Percentiles rank a stretch among this genome's conserved stretches.
phyloP scores from a whole-genome alignment of 2,329 filamentous ascomycete genomes.

The Microdochium bolleyi region DNA sequence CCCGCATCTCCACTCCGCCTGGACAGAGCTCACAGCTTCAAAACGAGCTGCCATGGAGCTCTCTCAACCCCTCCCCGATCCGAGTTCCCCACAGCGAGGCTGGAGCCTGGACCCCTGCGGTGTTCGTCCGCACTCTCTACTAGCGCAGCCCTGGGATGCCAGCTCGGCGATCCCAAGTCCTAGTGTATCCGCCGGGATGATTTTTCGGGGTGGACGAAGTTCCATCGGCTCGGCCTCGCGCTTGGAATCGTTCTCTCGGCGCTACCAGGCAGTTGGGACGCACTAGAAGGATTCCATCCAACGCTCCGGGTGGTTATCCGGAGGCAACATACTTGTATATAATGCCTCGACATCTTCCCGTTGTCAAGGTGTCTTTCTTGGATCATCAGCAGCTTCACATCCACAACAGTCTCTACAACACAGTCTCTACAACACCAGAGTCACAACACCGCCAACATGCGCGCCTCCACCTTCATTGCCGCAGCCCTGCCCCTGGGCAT shows the following conservation, averaged over 20 bases:
- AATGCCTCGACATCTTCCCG: neutral
- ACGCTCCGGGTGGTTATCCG: neutral
- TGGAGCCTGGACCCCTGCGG: too few relatives aligned
- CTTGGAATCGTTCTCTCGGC: neutral
- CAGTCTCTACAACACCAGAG: neutral
- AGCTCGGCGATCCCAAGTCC: too few relatives aligned
- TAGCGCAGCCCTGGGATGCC: too few relatives aligned
- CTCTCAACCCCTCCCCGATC: too few relatives aligned
- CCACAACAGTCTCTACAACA: neutral
- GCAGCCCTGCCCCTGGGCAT: neutral
- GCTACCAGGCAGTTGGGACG: neutral
- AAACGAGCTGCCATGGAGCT: too few relatives aligned
- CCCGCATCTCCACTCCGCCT: too few relatives aligned
- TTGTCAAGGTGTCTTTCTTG: neutral
- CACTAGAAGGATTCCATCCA: neutral
- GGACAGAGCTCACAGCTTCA: too few relatives aligned
- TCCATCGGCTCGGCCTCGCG: neutral
- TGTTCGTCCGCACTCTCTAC: too few relatives aligned
- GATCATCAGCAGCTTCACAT: neutral
- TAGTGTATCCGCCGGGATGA: too few relatives aligned
- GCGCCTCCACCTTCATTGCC: neutral
- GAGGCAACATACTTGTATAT: neutral
- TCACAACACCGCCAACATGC: neutral
- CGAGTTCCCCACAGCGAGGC: too few relatives aligned
- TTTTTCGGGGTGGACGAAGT: neutral